These are phyloP conservation scores for Cucumis hystrix DNA, from an alignment of 306 rosid species.

Conservation along the genomic window DNA sequence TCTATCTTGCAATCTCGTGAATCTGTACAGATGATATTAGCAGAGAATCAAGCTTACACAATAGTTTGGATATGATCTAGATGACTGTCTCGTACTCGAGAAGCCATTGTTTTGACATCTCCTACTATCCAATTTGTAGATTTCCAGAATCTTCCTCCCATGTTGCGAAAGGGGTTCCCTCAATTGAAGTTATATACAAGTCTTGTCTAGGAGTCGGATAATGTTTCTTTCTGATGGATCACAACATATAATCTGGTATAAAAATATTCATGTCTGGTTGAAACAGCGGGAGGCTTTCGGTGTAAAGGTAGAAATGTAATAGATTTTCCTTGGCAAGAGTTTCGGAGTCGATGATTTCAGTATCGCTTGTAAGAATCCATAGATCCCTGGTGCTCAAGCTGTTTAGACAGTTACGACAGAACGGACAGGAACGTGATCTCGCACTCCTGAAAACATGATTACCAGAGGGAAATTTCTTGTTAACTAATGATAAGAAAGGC, in stretches of 20 bases:
- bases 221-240: slow-evolving; percentile 6
- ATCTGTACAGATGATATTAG: not conserved
- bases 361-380: slow-evolving; percentile 44
- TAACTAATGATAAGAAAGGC: not conserved
- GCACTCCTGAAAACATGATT: slow-evolving; percentile 29
- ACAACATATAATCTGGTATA: slow-evolving; percentile 45
- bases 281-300: slow-evolving; percentile 34
- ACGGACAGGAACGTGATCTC: slow-evolving; percentile 71
- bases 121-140: not conserved
- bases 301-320: slow-evolving; percentile 36
- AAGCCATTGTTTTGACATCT: not conserved
- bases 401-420: slow-evolving; percentile 51
- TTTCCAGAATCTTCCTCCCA: not conserved
- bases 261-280: slow-evolving; percentile 28
- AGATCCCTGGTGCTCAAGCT: slow-evolving; percentile 38
- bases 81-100: not conserved
- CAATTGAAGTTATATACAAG: not conserved
- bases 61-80: not conserved
- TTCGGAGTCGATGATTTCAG: slow-evolving; percentile 35
- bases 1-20: not conserved
- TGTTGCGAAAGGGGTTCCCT: not conserved
- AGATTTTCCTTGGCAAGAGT: slow-evolving; percentile 49
- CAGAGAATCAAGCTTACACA: not conserved
- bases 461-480: not conserved
- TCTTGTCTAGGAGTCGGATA: not conserved